Percentiles rank a stretch among this genome's conserved stretches.
These are phyloP conservation scores for Rutstroemia sp. DNA, from an alignment of 2,329 filamentous ascomycete genomes.

Conservation along the genomic window DNA sequence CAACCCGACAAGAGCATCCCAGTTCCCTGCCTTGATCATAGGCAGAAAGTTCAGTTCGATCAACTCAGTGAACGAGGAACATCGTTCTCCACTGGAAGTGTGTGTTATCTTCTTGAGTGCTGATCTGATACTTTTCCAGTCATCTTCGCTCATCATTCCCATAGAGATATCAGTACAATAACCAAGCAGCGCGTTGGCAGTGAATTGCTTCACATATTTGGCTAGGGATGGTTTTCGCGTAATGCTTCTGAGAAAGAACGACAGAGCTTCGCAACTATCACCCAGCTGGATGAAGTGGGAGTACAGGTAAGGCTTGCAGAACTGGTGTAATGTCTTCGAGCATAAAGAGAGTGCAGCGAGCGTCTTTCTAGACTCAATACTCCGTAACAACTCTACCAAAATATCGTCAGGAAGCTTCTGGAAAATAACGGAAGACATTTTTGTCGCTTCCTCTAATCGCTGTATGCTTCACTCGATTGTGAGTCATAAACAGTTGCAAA, in stretches of 20 bases:
- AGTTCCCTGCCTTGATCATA: not conserved
- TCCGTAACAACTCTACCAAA: not conserved
- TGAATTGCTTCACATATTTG: slow-evolving; percentile 4
- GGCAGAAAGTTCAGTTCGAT: not conserved
- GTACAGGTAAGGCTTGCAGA: slow-evolving; percentile 4
- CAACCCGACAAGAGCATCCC: slow-evolving; percentile 5
- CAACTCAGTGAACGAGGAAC: not conserved
- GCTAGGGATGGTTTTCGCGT: not conserved
- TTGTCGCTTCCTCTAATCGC: not conserved
- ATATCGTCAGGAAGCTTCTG: not conserved
- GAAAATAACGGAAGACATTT: not conserved
- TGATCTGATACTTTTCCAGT: not conserved
- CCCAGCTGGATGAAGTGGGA: slow-evolving; percentile 3
- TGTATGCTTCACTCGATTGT: not conserved
- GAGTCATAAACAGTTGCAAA: no score
- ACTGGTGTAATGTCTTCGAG: not conserved
- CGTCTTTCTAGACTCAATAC: not conserved
- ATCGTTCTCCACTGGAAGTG: not conserved
- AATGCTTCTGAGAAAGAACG: slow-evolving; percentile 1
- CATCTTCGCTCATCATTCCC: not conserved
- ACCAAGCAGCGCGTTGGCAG: slow-evolving; percentile 1
- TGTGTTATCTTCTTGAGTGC: not conserved
- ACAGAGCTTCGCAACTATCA: slow-evolving; percentile 3
- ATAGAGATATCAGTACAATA: slow-evolving; percentile 1
- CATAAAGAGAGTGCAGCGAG: slow-evolving; percentile 1